phyloP scores from a whole-genome alignment of 768 basidiomycete genomes.

The Flagelloscypha sp. region DNA sequence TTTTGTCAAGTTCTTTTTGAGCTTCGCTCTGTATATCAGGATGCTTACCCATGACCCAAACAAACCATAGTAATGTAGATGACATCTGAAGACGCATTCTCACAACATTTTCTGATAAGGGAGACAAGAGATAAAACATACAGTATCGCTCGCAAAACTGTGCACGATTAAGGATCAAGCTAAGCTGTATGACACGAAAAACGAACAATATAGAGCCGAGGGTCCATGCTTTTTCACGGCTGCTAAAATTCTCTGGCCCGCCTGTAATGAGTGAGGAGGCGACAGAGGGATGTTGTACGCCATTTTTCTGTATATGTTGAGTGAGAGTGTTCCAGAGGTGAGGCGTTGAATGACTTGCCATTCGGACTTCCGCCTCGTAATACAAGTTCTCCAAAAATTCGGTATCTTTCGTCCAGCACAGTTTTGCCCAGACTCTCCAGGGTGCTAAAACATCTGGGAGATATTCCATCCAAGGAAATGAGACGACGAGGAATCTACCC shows the following conservation, averaged over 20 bases:
- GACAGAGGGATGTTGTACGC: slow-evolving; percentile 7
- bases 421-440: slow-evolving; percentile 16
- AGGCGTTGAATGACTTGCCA: too few relatives aligned
- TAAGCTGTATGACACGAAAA: too few relatives aligned
- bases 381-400: slow-evolving; percentile 14
- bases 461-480: slow-evolving; percentile 24
- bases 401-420: slow-evolving; percentile 11
- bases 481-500: slow-evolving; percentile 25
- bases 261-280: slow-evolving; percentile 6
- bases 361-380: too few relatives aligned
- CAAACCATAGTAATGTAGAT: slow-evolving; percentile 13
- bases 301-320: slow-evolving; percentile 3
- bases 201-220: too few relatives aligned
- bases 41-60: slow-evolving; percentile 15
- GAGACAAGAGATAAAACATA: too few relatives aligned
- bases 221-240: too few relatives aligned
- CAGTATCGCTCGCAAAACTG: too few relatives aligned
- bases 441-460: slow-evolving; percentile 19
- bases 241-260: too few relatives aligned
- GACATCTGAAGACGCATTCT: too few relatives aligned
- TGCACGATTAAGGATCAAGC: too few relatives aligned
- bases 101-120: too few relatives aligned
- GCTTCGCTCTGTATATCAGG: slow-evolving; percentile 16
- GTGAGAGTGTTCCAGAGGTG: too few relatives aligned
- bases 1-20: slow-evolving; percentile 18